phyloP scores from a whole-genome alignment of 805 yeast genomes.

The Wickerhamomyces rabaulensis region DNA sequence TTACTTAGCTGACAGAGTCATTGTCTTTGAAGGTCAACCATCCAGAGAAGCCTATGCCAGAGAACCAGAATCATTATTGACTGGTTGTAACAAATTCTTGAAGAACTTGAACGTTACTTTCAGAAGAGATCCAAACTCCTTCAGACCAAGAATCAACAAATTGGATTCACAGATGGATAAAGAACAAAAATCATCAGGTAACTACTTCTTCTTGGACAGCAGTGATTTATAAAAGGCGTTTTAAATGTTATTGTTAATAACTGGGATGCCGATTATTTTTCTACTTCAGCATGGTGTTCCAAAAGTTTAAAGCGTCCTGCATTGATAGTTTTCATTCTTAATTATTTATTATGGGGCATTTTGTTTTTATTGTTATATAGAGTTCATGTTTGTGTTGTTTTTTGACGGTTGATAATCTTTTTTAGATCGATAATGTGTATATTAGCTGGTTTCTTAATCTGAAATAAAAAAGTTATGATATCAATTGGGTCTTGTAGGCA shows the following conservation, averaged over 20 bases:
- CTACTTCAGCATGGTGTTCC: neutral
- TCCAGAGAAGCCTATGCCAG: conserved; percentile 81
- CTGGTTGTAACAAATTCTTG: conserved; percentile 96
- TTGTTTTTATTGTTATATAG: conserved; percentile 13
- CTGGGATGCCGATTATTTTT: neutral
- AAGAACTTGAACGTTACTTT: conserved; percentile 96
- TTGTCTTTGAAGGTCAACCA: conserved; percentile 96
- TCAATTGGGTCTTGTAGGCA: neutral
- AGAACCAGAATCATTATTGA: conserved; percentile 85
- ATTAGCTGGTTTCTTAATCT: neutral
- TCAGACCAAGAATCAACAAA: conserved; percentile 98
- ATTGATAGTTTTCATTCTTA: conserved; percentile 10
- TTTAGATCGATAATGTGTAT: neutral
- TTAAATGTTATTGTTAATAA: neutral
- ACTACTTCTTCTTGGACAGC: conserved; percentile 92
- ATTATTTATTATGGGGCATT: conserved; percentile 17
- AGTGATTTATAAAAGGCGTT: conserved; percentile 33
- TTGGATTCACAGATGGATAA: conserved; percentile 98
- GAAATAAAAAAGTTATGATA: neutral
- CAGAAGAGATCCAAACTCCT: conserved; percentile 98
- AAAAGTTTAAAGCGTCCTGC: neutral
- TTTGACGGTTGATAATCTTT: neutral
- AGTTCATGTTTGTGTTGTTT: neutral
- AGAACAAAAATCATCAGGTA: conserved; percentile 90
- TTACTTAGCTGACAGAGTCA: conserved; percentile 96